phyloP scores from a whole-genome alignment of 2,329 filamentous ascomycete genomes.

The Colletotrichum navitas region DNA sequence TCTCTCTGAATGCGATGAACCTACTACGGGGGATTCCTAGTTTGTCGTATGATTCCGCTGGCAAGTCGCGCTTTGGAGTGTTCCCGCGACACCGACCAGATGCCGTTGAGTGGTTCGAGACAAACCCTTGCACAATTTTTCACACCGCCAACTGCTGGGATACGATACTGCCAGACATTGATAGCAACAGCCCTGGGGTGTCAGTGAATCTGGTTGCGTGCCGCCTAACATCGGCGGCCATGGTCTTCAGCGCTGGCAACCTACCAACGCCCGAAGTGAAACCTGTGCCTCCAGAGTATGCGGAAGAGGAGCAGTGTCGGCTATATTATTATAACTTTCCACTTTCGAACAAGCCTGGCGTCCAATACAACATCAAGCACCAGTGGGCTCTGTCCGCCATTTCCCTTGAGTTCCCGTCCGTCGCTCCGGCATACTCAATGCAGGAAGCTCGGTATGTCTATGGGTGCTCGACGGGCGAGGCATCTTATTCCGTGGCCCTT shows the following conservation, averaged over 20 bases:
- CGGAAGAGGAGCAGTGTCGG: constrained; percentile 75
- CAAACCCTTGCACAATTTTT: constrained; percentile 76
- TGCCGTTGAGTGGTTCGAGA: constrained; percentile 75
- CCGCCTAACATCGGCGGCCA: constrained; percentile 73
- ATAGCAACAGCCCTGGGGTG: constrained; percentile 41
- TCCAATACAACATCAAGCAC: constrained; percentile 61
- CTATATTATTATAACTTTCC: constrained; percentile 77
- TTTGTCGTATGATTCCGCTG: constrained; percentile 69
- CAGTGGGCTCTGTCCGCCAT: constrained; percentile 75
- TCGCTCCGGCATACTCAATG: constrained; percentile 69
- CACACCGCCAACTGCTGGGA: constrained; percentile 82
- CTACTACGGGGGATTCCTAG: constrained; percentile 67
- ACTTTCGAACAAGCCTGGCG: constrained; percentile 48
- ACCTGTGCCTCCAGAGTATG: constrained; percentile 51
- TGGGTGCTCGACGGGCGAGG: constrained; percentile 71
- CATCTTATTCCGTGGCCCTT: constrained; percentile 69
- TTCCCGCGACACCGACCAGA: constrained; percentile 73
- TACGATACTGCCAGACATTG: constrained; percentile 45
- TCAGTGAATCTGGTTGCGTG: constrained; percentile 75
- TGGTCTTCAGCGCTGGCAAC: constrained; percentile 75
- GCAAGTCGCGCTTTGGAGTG: constrained; percentile 73
- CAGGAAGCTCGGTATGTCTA: constrained; percentile 71
- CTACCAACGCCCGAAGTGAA: constrained; percentile 63
- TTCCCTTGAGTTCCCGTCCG: constrained; percentile 76
- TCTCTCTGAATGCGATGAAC: constrained; percentile 74